phyloP scores from a whole-genome alignment of 495 filamentous ascomycete genomes.

The Aspergillus nanangensis region DNA sequence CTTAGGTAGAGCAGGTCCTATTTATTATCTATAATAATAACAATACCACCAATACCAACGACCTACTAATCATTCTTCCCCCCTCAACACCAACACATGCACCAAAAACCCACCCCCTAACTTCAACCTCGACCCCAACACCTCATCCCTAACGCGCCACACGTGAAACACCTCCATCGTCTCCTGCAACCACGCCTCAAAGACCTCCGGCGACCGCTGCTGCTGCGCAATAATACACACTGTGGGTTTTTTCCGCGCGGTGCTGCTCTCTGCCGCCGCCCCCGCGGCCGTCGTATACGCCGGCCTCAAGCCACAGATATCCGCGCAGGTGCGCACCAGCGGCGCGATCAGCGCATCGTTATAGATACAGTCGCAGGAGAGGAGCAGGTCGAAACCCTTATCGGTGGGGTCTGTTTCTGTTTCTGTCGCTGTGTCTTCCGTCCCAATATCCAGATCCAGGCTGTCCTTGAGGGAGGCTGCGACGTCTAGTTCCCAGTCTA shows the following conservation, averaged over 20 bases:
- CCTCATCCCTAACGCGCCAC: conserved; percentile 69
- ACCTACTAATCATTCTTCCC: too few relatives aligned
- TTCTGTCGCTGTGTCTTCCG: background rate
- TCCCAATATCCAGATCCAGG: conserved; percentile 8
- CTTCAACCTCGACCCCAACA: conserved; percentile 51
- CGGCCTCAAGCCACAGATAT: conserved; percentile 59
- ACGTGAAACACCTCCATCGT: conserved; percentile 63
- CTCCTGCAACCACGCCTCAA: conserved; percentile 71
- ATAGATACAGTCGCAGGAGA: conserved; percentile 89
- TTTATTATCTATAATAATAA: too few relatives aligned
- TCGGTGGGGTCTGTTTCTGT: conserved; percentile 8
- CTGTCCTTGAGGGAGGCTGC: conserved; percentile 26
- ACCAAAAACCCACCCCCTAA: conserved; percentile 45
- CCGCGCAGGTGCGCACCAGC: conserved; percentile 79
- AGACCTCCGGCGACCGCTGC: conserved; percentile 76
- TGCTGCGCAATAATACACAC: conserved; percentile 80
- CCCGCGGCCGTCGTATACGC: conserved; percentile 12
- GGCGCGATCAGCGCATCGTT: conserved; percentile 79
- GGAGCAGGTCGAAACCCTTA: conserved; percentile 52
- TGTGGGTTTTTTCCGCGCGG: conserved; percentile 37
- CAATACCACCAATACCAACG: too few relatives aligned
- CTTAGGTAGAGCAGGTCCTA: too few relatives aligned
- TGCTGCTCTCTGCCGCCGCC: conserved; percentile 1
- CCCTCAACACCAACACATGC: conserved; percentile 33
- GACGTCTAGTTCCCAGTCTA: conserved; percentile 44